A percentile compares a stretch with the other conserved stretches of the same genome.
Evolutionary conservation across 495 filamentous ascomycete species (phyloP).

Genomic region (Aspergillus hancockii): DNA sequence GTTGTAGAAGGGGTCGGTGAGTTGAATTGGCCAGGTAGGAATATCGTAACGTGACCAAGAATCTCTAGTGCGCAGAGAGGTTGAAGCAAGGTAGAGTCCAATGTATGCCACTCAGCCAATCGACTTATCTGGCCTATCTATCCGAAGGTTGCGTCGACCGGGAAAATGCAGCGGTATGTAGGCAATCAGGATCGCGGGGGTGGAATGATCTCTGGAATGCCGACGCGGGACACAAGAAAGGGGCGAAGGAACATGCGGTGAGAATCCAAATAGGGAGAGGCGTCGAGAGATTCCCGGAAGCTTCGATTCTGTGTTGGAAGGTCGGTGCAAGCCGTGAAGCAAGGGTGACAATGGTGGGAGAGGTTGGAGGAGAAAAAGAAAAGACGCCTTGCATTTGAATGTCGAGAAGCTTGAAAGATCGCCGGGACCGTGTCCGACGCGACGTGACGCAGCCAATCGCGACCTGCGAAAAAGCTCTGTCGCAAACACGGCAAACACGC

Average conservation of each 20-base stretch:
- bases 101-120: conserved; percentile 3
- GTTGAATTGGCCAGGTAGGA: background rate
- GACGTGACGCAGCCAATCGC: conserved; percentile 52
- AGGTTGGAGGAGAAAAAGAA: conserved; percentile 29
- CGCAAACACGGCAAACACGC: conserved; percentile 26
- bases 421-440: conserved; percentile 41
- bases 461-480: conserved; percentile 16
- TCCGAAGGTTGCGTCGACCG: conserved; percentile 19
- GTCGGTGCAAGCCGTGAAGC: background rate
- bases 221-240: conserved; percentile 21
- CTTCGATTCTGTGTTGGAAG: background rate
- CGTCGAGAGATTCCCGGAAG: background rate
- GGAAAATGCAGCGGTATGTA: conserved; percentile 26
- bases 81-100: conserved; percentile 15
- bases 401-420: conserved; percentile 41
- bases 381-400: conserved; percentile 41
- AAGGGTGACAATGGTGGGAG: conserved; percentile 18
- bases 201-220: conserved; percentile 24
- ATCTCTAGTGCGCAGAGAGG: background rate
- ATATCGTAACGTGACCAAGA: conserved; percentile 9
- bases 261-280: conserved; percentile 10
- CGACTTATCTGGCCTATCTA: conserved; percentile 11
- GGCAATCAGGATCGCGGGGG: conserved; percentile 18
- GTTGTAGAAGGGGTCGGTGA: background rate
- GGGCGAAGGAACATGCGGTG: conserved; percentile 18